Percentiles rank a stretch among this genome's conserved stretches.
Evolutionary conservation across 208 protist species (phyloP).

Genomic region (Trypanosoma avium): DNA sequence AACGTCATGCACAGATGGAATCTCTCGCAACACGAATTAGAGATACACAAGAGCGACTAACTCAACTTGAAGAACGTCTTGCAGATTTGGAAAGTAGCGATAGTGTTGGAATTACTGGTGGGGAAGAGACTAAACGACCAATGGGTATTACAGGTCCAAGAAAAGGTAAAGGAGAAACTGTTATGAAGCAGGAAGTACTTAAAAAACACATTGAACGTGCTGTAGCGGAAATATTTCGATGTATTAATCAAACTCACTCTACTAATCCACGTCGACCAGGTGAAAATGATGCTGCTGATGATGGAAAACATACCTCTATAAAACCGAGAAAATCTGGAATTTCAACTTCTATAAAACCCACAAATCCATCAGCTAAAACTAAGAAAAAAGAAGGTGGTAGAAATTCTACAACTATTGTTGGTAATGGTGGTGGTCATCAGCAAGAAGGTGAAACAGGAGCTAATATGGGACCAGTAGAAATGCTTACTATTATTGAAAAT

Average conservation of each 20-base stretch:
- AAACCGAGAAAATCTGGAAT: not conserved
- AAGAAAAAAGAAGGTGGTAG: constrained; percentile 5
- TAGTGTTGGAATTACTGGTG: not conserved
- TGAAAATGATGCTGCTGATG: not conserved
- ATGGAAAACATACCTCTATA: not conserved
- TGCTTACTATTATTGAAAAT: constrained; percentile 92
- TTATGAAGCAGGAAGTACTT: constrained; percentile 61
- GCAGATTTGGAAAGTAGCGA: constrained; percentile 46
- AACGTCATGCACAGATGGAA: constrained; percentile 88
- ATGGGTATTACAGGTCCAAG: not conserved
- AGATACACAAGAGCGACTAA: constrained; percentile 69
- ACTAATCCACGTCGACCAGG: constrained; percentile 7
- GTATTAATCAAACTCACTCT: constrained; percentile 14
- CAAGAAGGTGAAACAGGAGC: constrained; percentile 30
- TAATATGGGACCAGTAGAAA: constrained; percentile 88
- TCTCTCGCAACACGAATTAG: constrained; percentile 72
- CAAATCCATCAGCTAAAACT: not conserved
- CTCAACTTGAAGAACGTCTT: constrained; percentile 67
- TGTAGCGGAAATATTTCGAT: constrained; percentile 69
- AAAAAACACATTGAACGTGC: constrained; percentile 64
- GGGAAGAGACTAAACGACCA: not conserved
- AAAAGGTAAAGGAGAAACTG: constrained; percentile 11
- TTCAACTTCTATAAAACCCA: not conserved
- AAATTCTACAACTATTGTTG: not conserved
- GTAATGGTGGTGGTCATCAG: constrained; percentile 19